Conservation (phyloP, 768 basidiomycete genomes). For the Auricularia sp. region DNA sequence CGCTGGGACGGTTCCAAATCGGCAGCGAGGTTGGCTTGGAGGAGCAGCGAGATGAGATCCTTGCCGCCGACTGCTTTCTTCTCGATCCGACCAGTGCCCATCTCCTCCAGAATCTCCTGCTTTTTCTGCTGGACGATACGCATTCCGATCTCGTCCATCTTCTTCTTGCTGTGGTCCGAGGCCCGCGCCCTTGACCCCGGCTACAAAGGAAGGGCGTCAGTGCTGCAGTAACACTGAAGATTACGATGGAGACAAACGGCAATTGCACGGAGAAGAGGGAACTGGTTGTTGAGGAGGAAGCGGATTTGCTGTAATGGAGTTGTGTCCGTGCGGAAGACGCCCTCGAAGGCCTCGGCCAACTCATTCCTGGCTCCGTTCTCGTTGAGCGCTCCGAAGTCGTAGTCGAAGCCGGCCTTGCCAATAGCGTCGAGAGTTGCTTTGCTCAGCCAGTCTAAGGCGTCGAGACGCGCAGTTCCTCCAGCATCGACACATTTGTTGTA, state of each 20-base stretch:
- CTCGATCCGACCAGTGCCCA: background rate
- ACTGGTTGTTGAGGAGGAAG: background rate
- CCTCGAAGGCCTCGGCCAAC: slow-evolving; percentile 21
- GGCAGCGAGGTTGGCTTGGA: slow-evolving; percentile 9
- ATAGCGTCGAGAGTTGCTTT: slow-evolving; percentile 17
- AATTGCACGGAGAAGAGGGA: background rate
- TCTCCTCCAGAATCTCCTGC: slow-evolving; percentile 16
- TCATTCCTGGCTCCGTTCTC: slow-evolving; percentile 20
- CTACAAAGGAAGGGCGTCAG: background rate
- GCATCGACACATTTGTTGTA: slow-evolving; percentile 1
- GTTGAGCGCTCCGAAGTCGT: slow-evolving; percentile 24
- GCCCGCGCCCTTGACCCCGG: background rate
- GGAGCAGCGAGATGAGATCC: slow-evolving; percentile 10
- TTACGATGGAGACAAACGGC: background rate
- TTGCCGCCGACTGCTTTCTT: slow-evolving; percentile 16
- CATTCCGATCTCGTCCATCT: slow-evolving; percentile 20
- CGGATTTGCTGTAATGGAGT: background rate
- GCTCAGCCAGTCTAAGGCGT: slow-evolving; percentile 8
- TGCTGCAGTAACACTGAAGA: background rate
- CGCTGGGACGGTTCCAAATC: background rate
- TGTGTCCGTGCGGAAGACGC: slow-evolving; percentile 14
- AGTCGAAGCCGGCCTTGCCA: slow-evolving; percentile 24
- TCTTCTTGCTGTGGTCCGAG: background rate
- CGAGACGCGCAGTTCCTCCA: background rate
- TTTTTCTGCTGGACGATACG: slow-evolving; percentile 25